Evolutionary conservation across 2,329 filamentous ascomycete genomes (phyloP), one percentile per base, ranked within the genome.

Genomic region (Helotiales sp.): DNA sequence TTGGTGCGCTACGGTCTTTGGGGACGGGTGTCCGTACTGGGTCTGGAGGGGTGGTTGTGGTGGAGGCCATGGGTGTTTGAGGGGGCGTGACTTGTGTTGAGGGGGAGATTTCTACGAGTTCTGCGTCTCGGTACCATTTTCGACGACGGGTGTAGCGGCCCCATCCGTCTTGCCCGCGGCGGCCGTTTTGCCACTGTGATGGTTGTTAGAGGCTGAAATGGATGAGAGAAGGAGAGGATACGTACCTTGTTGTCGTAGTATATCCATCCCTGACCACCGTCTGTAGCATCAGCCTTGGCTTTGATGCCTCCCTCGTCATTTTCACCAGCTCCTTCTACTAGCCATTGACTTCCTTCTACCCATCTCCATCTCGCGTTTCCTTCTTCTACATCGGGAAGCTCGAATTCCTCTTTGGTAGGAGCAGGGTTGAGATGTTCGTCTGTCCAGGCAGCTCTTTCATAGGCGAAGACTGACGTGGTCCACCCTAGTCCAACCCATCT

Each of bases 101-200:
- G 69, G 38, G 74, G 71, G 67, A 65, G 7, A 88, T 76, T 70
- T 99, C 95, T 31, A 97, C 91, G 3, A 99, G 83, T 75, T 99
- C 95, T 9, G 95, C 95, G 70, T 98, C 95, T 36, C 95, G 89
- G 70, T 91, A 95, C 95, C 95, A 99, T 75, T 98, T 97, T 61
- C 95, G 80, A 22, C 95, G 85, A 13, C 95, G 85, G 0, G 95
- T 99, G 81, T 96, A 99, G 56, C 91, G 86, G 38, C 90, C 90
- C 95, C 95, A 99, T 53, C 93, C 91, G 67, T 99, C 95, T 71
- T 84, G 81, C 3, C 90, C 91, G 59, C 91, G 84, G 15, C 90
- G 88, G 17, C 93, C 93, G 66, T 91, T 89, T 71, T 92, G 88
- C 95, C 95, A 99, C 88, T 96, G 49, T 54, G 22, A 5, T 19